A percentile compares a stretch with the other conserved stretches of the same genome.
These are phyloP conservation scores for Mycocalia duriaeana DNA, from an alignment of 1,284 basidiomycete genomes.

Conservation along the genomic window DNA sequence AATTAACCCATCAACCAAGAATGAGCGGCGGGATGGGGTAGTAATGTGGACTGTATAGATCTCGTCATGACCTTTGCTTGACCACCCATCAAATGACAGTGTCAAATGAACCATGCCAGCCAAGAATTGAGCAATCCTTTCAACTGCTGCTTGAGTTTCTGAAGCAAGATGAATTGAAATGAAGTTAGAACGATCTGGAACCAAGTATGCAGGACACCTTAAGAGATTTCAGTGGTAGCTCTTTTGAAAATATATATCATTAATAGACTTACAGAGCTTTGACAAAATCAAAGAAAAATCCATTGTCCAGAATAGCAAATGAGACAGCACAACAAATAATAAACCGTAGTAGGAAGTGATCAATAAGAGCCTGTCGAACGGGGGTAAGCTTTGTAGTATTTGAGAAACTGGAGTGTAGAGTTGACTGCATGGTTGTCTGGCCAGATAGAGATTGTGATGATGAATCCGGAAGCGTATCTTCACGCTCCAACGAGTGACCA, in stretches of 20 bases:
- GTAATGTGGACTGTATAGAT: background rate
- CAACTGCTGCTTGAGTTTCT: background rate
- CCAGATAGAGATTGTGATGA: too few species aligned
- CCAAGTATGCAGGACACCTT: background rate
- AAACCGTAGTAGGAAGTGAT: too few species aligned
- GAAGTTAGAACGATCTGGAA: background rate
- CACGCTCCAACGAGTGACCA: too few species aligned
- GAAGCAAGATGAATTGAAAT: background rate
- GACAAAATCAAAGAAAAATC: background rate
- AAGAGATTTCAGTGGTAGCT: too few species aligned
- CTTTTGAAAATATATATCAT: too few species aligned
- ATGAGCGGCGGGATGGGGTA: background rate
- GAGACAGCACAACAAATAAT: background rate
- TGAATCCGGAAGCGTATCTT: too few species aligned
- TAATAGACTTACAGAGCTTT: background rate
- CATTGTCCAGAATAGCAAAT: background rate
- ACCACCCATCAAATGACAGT: background rate
- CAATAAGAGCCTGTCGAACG: too few species aligned
- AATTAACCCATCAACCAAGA: background rate
- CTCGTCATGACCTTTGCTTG: background rate
- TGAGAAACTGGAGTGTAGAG: too few species aligned
- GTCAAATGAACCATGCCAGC: background rate
- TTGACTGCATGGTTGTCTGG: too few species aligned
- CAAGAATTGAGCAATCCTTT: background rate
- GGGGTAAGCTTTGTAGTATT: too few species aligned